phyloP scores from a whole-genome alignment of 306 rosid genomes.

The Nissolia schottii region DNA sequence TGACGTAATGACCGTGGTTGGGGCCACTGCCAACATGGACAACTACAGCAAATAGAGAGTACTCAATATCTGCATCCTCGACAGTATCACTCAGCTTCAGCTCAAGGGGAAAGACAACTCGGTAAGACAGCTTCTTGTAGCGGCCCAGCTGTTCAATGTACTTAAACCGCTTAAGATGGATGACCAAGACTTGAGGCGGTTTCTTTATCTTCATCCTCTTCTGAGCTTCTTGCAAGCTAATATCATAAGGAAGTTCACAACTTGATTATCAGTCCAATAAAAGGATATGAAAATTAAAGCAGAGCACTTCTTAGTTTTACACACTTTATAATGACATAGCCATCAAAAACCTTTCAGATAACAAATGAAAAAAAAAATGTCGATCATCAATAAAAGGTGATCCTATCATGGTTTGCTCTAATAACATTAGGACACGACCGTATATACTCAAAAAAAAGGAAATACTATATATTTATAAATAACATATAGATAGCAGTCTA shows the following conservation, averaged over 20 bases:
- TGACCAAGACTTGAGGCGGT: slow-evolving; percentile 83
- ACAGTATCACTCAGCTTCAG: slow-evolving; percentile 78
- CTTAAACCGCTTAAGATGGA: slow-evolving; percentile 88
- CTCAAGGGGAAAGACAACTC: slow-evolving; percentile 88
- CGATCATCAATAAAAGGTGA: not conserved
- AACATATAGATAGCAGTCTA: slow-evolving; percentile 3
- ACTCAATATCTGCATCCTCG: slow-evolving; percentile 78
- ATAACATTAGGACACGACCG: not conserved
- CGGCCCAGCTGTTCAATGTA: slow-evolving; percentile 92
- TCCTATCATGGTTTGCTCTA: not conserved
- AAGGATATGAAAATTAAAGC: not conserved
- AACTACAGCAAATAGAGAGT: slow-evolving; percentile 90
- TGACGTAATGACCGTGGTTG: slow-evolving; percentile 85
- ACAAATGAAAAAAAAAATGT: not conserved
- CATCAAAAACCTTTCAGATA: not conserved
- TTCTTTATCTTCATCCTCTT: slow-evolving; percentile 95
- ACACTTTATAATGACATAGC: not conserved
- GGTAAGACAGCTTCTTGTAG: slow-evolving; percentile 78
- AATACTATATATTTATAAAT: not conserved
- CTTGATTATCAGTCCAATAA: slow-evolving; percentile 2
- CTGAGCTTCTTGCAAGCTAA: slow-evolving; percentile 95
- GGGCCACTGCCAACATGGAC: slow-evolving; percentile 95
- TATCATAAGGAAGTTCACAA: slow-evolving; percentile 4
- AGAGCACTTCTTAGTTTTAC: not conserved
- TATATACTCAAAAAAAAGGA: not conserved